These are phyloP conservation scores for Cordyceps cicadae DNA, from an alignment of 2,329 filamentous ascomycete species.

Conservation along the genomic window DNA sequence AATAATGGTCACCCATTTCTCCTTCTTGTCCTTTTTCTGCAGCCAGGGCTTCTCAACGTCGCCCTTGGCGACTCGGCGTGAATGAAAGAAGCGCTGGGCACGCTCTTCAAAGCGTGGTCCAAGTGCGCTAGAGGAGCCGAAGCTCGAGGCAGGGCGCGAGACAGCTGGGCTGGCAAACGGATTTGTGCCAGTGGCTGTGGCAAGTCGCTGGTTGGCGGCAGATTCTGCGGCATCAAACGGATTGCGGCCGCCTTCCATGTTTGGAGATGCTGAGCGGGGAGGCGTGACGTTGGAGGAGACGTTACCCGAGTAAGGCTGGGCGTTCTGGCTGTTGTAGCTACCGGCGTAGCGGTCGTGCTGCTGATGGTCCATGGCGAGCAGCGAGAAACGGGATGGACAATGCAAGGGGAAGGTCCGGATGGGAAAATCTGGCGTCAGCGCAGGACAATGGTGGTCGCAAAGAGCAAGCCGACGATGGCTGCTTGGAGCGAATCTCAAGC, in stretches of 20 bases:
- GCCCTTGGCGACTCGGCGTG: conserved; percentile 62
- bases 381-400: not conserved
- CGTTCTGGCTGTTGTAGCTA: conserved; percentile 18
- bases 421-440: not conserved
- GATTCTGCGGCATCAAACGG: conserved; percentile 33
- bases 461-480: not conserved
- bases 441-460: not conserved
- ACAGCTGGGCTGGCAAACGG: conserved; percentile 38
- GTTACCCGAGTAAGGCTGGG: conserved; percentile 24
- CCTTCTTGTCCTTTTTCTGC: conserved; percentile 62
- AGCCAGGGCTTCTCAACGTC: conserved; percentile 72
- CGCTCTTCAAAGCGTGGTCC: conserved; percentile 29
- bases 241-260: conserved; percentile 30
- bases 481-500: not conserved
- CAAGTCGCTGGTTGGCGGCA: conserved; percentile 25
- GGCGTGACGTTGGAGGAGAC: conserved; percentile 33
- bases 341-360: conserved; percentile 19
- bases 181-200: conserved; percentile 23
- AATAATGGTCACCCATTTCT: conserved; percentile 82
- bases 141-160: conserved; percentile 41
- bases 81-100: conserved; percentile 59
- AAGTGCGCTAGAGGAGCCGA: conserved; percentile 35
- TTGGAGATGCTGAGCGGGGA: conserved; percentile 34
- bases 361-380: conserved; percentile 20
- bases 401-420: not conserved